Evolutionary conservation across 2,329 filamentous ascomycete species (phyloP), one percentile per base, ranked within the genome.

Genomic region (Dichotomopilus funicola): DNA sequence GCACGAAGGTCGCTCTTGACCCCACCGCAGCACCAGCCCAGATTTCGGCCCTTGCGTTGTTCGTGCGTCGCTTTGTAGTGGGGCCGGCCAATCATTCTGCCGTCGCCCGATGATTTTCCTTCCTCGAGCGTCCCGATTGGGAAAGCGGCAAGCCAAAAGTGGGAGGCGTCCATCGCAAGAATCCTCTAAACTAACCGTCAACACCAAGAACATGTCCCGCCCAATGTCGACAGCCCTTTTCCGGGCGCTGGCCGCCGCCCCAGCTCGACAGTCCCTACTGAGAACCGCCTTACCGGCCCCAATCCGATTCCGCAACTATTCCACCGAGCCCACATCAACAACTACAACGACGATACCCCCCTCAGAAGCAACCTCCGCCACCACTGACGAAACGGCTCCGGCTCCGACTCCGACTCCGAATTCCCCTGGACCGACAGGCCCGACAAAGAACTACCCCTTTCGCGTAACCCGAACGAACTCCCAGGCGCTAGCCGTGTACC

Each of bases 401-500:
- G 19, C 19, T 27, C 19, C 19, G 19, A 27, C 19, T 27, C 19
- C 19, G 19, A 27, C 19, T 27, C 19, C 19, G 19, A 27, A 27
- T 27, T 27, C 19, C 19, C 19, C 19, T 27, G 19, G 19, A 27
- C 19, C 19, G 19, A 27, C 19, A 27, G 19, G 19, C 19, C 19
- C 19, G 19, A 27, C 19, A 27, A 27, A 27, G 19, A 27, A 27
- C 19, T 27, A 27, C 19, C 19, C 19, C 19, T 27, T 27, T 27
- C 19, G 19, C 19, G 19, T 27, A 27, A 27, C 19, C 19, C 19
- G 90, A 59, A 92, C 89, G 3, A 73, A 77, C 1, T 85, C 81
- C 40, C 81, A 83, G 48, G 83, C 89, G 62, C 75, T 94, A 2
- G 84, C 89, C 31, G 80, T 97, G 45, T 99, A 97, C 73, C 76